Conservation (phyloP, 148 eudicot genomes). For the Cornus florida region DNA sequence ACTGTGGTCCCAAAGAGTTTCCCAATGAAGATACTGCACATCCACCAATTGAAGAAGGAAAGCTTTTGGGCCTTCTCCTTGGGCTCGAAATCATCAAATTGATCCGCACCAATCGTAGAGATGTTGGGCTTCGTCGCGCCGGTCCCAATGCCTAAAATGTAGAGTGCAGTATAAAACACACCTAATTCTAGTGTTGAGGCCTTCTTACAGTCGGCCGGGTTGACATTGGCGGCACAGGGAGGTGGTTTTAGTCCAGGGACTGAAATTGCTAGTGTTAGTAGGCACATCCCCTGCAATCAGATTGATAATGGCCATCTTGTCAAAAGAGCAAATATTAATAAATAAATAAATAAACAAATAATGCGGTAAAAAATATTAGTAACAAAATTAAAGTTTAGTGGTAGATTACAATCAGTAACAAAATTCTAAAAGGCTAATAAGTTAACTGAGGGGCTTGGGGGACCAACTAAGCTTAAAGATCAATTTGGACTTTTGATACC, state of each 20-base stretch:
- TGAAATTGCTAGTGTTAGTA: conserved; percentile 1
- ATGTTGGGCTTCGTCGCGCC: conserved; percentile 10
- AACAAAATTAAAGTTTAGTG: not conserved
- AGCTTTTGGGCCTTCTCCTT: conserved; percentile 4
- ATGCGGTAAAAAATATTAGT: no score
- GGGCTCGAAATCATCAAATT: conserved; percentile 3
- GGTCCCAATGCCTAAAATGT: not conserved
- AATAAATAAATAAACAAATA: no score
- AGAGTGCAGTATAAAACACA: not conserved
- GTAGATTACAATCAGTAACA: no score
- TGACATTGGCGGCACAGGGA: not conserved
- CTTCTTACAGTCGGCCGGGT: not conserved
- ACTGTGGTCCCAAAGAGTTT: not conserved
- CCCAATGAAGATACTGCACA: not conserved
- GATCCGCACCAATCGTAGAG: conserved; percentile 2
- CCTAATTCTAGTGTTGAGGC: not conserved
- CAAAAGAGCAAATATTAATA: not conserved
- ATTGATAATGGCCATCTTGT: not conserved
- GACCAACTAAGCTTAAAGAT: no score
- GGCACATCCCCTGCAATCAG: conserved; percentile 1
- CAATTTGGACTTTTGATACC: no score
- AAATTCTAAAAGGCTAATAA: no score
- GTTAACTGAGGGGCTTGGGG: no score
- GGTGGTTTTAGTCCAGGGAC: not conserved
- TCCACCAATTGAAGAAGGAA: conserved; percentile 1